Evolutionary conservation across 805 yeast genomes (phyloP).

Genomic region (Torulaspora delbrueckii): DNA sequence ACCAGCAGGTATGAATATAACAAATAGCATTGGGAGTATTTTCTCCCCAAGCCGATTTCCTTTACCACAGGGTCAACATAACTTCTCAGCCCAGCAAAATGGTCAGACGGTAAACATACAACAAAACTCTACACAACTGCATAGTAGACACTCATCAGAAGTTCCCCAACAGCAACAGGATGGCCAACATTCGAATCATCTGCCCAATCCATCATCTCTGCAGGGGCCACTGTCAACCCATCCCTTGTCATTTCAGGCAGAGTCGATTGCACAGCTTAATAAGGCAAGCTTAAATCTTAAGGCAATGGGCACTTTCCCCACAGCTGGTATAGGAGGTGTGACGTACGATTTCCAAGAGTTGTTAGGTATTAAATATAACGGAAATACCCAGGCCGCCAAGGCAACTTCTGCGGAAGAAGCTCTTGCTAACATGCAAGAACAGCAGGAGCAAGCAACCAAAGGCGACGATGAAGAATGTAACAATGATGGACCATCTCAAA

Average conservation of each 20-base stretch:
- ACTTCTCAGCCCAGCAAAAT: constrained; percentile 25
- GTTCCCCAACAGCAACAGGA: constrained; percentile 13
- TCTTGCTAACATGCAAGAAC: constrained; percentile 31
- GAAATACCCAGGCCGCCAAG: constrained; percentile 23
- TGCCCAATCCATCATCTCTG: constrained; percentile 10
- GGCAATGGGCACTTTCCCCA: constrained; percentile 27
- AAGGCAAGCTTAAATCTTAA: constrained; percentile 21
- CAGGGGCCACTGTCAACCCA: constrained; percentile 7
- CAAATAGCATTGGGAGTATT: constrained; percentile 28
- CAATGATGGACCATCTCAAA: constrained; percentile 7
- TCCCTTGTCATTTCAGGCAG: constrained; percentile 17
- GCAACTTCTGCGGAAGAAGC: constrained; percentile 30
- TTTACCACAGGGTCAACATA: constrained; percentile 16
- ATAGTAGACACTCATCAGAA: constrained; percentile 14
- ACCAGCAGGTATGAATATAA: constrained; percentile 25
- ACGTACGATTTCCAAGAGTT: constrained; percentile 31
- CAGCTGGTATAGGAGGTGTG: constrained; percentile 33
- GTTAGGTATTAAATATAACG: constrained; percentile 19
- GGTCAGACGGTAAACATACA: constrained; percentile 25
- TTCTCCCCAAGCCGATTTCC: constrained; percentile 23
- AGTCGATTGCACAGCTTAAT: constrained; percentile 21
- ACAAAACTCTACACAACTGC: constrained; percentile 9
- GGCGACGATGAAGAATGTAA: constrained; percentile 1
- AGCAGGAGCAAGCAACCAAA: constrained; percentile 22
- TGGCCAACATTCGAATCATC: constrained; percentile 8